Evolutionary conservation across 306 rosid species (phyloP), one percentile per base, ranked within the genome.

Genomic region (Castanea crenata): DNA sequence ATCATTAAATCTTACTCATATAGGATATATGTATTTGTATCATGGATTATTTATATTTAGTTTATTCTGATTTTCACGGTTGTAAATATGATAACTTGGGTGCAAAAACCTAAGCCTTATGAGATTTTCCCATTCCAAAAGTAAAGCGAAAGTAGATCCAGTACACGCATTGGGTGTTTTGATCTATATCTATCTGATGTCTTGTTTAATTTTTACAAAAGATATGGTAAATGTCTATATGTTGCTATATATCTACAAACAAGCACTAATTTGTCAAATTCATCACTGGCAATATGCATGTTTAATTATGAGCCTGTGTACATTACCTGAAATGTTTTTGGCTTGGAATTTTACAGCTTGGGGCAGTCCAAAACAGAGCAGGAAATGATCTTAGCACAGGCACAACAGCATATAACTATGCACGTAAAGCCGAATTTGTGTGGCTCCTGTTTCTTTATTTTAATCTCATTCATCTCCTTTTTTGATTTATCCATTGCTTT

Each of bases 311-410:
- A 73, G 41, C 21, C 69, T 31, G n/a, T 65, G 18, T 58, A 18
- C 3, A 35, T 54, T 49, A n/a, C 51, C 51, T 77, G 15, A 59
- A 54, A 38, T 9, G 5, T 31, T 58, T 20, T 74, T 49, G 38
- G 12, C 1, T 71, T 86, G 59, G 57, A 44, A 76, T 83, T 81
- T 54, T 72, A 46, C 73, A 79, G 88, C 86, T 85, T 82, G 3
- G 88, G 86, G 69, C 97, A 92, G 75, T 83, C 93, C 76, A 90
- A 87, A 92, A 80, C 93, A 74, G 97, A 92, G 76, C 93, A 92
- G 83, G 97, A 92, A 63, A 78, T 86, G 83, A 78, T 90, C 44
- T 85, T 90, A 77, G 89, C 85, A 49, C 91, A 82, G 85, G 94
- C 94, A 57, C 97, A 92, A 71, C 94, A 92, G 85, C 93, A 90